Percentiles rank a stretch among this genome's conserved stretches.
Evolutionary conservation across 441 rosid genomes (phyloP).

Genomic region (Lepidium campestre): DNA sequence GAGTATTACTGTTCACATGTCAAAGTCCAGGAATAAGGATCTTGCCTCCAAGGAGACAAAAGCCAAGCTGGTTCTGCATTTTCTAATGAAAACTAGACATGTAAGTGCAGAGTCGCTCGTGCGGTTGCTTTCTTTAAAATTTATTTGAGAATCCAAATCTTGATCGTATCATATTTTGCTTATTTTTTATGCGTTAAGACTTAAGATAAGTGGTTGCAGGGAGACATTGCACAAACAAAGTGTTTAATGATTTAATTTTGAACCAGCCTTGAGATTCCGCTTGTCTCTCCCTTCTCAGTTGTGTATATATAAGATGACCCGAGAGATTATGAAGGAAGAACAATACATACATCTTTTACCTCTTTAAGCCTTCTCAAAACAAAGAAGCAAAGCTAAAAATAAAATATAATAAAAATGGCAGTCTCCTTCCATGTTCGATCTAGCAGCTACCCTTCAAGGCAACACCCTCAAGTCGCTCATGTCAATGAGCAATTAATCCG

Average conservation of each 20-base stretch:
- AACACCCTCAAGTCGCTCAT: conserved; percentile 16
- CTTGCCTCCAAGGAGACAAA: conserved; percentile 2
- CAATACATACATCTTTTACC: conserved; percentile 2
- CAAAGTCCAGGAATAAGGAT: conserved; percentile 7
- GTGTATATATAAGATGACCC: background rate
- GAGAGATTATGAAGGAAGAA: background rate
- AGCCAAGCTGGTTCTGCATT: background rate
- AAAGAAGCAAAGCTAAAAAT: background rate
- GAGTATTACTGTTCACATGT: conserved; percentile 36
- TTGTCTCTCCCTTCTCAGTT: background rate
- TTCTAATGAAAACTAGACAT: background rate
- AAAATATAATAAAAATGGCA: conserved; percentile 20
- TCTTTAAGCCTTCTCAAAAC: background rate
- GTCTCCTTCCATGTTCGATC: conserved; percentile 14
- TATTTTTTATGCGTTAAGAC: background rate
- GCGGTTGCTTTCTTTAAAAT: conserved; percentile 2
- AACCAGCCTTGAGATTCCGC: conserved; percentile 3
- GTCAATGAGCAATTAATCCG: conserved; percentile 18
- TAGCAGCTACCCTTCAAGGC: conserved; percentile 20
- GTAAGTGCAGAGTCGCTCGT: conserved; percentile 1
- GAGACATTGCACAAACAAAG: conserved; percentile 14
- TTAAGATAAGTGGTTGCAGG: conserved; percentile 7
- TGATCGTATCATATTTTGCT: background rate
- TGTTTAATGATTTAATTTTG: background rate
- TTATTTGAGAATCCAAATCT: background rate